Base-by-base conservation (phyloP, 2,329 filamentous ascomycete genomes). In the Pseudogymnoascus sp. region DNA sequence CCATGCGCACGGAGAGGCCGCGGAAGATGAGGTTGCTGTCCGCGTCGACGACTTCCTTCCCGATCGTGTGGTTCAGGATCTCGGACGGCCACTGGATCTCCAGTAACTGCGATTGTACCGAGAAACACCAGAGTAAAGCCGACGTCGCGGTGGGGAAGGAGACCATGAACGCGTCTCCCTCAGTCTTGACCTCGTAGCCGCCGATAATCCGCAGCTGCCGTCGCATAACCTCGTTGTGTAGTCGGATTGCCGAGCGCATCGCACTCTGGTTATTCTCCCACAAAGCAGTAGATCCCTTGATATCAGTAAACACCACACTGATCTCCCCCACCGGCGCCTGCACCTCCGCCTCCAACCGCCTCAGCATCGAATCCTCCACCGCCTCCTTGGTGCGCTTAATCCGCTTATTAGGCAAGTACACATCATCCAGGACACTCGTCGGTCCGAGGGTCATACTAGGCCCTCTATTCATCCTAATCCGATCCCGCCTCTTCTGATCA, bases 91-190 rank as follows among this genome's bases (percentile, higher is more conserved):
- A 99, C 69, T 87, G 85, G 18, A 96, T 90, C 67, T 96, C 90
- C 1, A 99, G 83, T 3, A 99, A 84, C 70, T 89, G 84, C 67
- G 87, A 88, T 75, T 99, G 95, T 28, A 97, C 93, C 21, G 92
- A 91, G 77, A 99, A 99, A 69, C 89, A 96, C 95, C 95, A 99
- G 6, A 99, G 82, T 59, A 99, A 78, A 4, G 95, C 95, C 7
- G 93, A 95, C 1, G 95, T 97, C 2, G 95, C 92, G 0, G 95
- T 97, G 1, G 93, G 91, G 76, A 99, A 99, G 8, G 93, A 96
- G 33, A 99, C 95, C 93, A 99, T 97, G 72, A 99, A 99, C 7
- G 95, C 95, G 76, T 99, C 95, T 68, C 95, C 95, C 90, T 99
- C 95, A 16, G 95, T 99, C 81, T 99, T 99, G 75, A 99, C 95